Base-by-base conservation (phyloP, 116 monocot genomes). In the Phalaenopsis hybrid region DNA sequence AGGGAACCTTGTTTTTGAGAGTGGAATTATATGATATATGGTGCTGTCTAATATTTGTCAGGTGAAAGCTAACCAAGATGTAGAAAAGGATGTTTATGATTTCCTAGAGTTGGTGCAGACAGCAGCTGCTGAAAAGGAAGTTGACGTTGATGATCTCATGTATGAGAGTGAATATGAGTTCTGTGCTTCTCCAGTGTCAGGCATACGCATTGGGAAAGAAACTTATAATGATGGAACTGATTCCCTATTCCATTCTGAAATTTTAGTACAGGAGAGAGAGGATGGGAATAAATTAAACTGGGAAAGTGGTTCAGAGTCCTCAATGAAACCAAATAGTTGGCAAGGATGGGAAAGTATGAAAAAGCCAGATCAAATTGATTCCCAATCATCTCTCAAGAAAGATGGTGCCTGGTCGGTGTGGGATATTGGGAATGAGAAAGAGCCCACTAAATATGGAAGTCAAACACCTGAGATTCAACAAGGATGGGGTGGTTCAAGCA, bases 11-110 rank as follows among this genome's bases (percentile, higher is more conserved):
- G 1, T 51, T 51, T 8, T 51, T 52, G 28, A 77, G 8, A 21
- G 50, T 50, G 28, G 45, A 25, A 48, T 77, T 75, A 46, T 37
- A 72, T 41, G 11, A 15, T 41, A 72, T 8, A 37, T 72, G 37
- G 15, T 55, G 8, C 18, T 20, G 52, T 20, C 21, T 44, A 6
- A n/a, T 81, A 45, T 4, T 57, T 81, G 51, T 72, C 82, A 93
- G 95, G 51, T 85, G 77, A 45, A 77, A 33, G 77, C 50, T 52
- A 70, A 89, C 21, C 51, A 86, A 63, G 82, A 88, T 50, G 61
- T 83, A 83, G 91, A 90, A 46, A 86, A 89, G 33, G 85, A 91
- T 82, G 84, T 95, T 0, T 95, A 95, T 79, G 87, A 91, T 46
- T 90, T 92, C 81, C 79, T 95, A 50, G 83, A 86, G 33, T 65